Evolutionary conservation across 352 stramenopile genomes (phyloP).

Genomic region (Albugo laibachii): DNA sequence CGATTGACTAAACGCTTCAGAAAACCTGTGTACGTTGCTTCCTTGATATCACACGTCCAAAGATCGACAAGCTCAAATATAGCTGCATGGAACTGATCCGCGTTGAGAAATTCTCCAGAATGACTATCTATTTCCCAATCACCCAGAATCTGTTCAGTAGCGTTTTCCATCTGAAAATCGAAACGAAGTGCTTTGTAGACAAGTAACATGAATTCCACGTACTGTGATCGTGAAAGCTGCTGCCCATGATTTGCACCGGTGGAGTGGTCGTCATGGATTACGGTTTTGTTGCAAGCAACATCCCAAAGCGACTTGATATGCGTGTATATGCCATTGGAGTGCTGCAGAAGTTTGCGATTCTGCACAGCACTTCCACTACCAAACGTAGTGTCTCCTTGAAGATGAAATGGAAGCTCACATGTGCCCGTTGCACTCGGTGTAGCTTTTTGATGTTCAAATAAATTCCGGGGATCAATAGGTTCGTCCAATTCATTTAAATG

Average conservation of each 20-base stretch:
- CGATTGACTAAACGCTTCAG: conserved; percentile 34
- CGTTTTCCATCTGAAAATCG: conserved; percentile 39
- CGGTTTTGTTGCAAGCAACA: conserved; percentile 23
- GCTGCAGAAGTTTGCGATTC: conserved; percentile 26
- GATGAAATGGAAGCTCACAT: conserved; percentile 37
- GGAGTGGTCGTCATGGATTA: conserved; percentile 6
- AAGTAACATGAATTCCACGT: conserved; percentile 50
- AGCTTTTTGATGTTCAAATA: conserved; percentile 47
- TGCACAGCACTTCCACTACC: conserved; percentile 36
- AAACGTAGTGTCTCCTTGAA: conserved; percentile 47
- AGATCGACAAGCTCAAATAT: conserved; percentile 64
- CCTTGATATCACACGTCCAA: conserved; percentile 61
- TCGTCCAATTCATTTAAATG: conserved; percentile 26
- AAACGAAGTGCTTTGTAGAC: conserved; percentile 59
- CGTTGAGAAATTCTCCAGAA: conserved; percentile 22
- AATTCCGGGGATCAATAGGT: conserved; percentile 19
- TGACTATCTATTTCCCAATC: conserved; percentile 68
- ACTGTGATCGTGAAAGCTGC: conserved; percentile 18
- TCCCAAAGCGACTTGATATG: conserved; percentile 47
- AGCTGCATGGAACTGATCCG: conserved; percentile 42
- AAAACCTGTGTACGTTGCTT: conserved; percentile 43
- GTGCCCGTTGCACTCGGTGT: conserved; percentile 9
- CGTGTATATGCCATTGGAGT: conserved; percentile 18
- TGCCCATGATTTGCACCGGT: neutral
- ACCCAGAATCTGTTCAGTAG: conserved; percentile 37